These are phyloP conservation scores for Chlamydomonas reinhardtii DNA, from an alignment of 163 green algal species.

Conservation along the genomic window DNA sequence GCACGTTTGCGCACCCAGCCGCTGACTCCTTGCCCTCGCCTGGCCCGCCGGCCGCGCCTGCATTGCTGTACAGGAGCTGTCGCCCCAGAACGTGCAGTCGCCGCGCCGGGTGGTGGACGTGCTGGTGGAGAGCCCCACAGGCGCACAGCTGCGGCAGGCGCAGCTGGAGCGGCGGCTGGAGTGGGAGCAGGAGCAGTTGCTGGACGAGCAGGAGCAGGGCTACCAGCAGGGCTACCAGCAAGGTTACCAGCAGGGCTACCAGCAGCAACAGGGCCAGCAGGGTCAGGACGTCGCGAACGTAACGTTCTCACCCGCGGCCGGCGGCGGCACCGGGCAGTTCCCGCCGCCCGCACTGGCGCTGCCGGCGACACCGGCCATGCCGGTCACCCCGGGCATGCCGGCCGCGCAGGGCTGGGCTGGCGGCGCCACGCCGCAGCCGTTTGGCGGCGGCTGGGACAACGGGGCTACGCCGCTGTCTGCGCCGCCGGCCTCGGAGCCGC, in stretches of 20 bases:
- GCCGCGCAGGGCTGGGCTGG: too few species aligned
- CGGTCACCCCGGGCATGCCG: neutral
- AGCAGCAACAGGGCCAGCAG: slow-evolving; percentile 20
- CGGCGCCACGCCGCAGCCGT: too few species aligned
- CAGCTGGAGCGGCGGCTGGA: neutral
- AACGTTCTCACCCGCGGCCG: neutral
- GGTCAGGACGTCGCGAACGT: neutral
- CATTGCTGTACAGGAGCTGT: neutral
- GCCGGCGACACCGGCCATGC: neutral
- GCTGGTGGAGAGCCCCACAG: slow-evolving; percentile 13
- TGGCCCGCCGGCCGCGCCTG: too few species aligned
- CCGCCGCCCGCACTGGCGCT: neutral
- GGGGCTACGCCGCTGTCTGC: too few species aligned
- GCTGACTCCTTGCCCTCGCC: neutral
- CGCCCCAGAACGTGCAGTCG: slow-evolving; percentile 8
- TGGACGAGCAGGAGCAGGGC: neutral
- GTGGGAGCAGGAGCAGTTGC: neutral
- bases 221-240: slow-evolving; percentile 46
- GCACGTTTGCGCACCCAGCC: too few species aligned
- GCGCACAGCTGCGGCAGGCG: neutral
- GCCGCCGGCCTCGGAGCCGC: too few species aligned
- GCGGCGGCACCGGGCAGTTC: neutral
- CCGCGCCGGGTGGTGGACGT: slow-evolving; percentile 30
- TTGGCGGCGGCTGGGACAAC: too few species aligned
- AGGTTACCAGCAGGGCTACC: slow-evolving; percentile 42